Base-by-base conservation (phyloP, 2,329 filamentous ascomycete species). In the Ampelomyces quisqualis region DNA sequence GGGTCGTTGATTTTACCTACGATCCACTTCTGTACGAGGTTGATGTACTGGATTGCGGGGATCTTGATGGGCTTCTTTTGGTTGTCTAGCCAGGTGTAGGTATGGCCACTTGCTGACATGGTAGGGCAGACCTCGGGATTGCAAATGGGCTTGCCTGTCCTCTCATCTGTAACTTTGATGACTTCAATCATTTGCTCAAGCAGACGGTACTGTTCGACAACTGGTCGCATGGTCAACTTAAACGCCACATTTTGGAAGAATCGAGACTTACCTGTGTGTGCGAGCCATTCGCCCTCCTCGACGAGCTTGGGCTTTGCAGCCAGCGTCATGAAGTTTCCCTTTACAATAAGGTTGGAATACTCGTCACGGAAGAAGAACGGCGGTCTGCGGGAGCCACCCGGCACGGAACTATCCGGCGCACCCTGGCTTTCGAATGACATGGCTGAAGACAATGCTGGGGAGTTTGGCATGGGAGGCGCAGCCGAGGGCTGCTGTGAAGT, bases 11-110 rank as follows among this genome's bases (percentile, higher is more conserved):
- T 89, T 73, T 97, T 97, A 71, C 90, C 89, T 20, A 88, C 87
- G 65, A 97, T 95, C 90, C 91, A 97, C 62, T 91, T 88, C 72
- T 96, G 90, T 68, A 97, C 94, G 18, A 95, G 82, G 54, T 88
- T 89, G 73, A 96, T 93, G 73, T 97, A 97, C 69, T 94, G 90
- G 48, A 84, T 84, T 5, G 91, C 91, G 3, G 91, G 90, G 28
- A 97, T 86, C 70, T 95, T 91, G 51, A 95, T 90, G 8, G 91
- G 90, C 64, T 89, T 85, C 57, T 86, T 83, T 59, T 88, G 84
- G 53, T 85, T 84, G 70, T 96, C 94, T 39, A 97, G 80, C 91
- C 91, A 97, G 34, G 90, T 96, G 69, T 95, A 97, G 18, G 89
- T 95, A 70, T 95, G 86, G 60, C 93, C 78, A 69, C 91, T 91